Conservation (phyloP, 164 flowering plant species). For the Vitis vinifera region ASM3070453v1 NC_081817.1:2707501-2708000, state of each 20-base stretch:
- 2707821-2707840: no score
- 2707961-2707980: no score
- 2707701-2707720: conserved; percentile 7
- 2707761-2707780: not conserved
- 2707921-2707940: no score
- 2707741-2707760: not conserved
- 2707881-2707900: no score
- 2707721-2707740: no score
- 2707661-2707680: conserved; percentile 93
- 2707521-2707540: conserved; percentile 95
- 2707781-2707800: no score
- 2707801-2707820: no score
- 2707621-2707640: conserved; percentile 91
- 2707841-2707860: no score
- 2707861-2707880: no score
- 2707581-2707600: conserved; percentile 47
- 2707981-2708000: no score
- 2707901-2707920: no score
- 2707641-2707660: conserved; percentile 83
- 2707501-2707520: conserved; percentile 94
- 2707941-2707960: no score
- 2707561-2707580: conserved; percentile 75
- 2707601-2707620: conserved; percentile 84
- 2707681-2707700: conserved; percentile 16
- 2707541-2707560: conserved; percentile 69